Base-by-base conservation (phyloP, 1,139 yeast genomes). In the Suhomyces coccinellae region DNA sequence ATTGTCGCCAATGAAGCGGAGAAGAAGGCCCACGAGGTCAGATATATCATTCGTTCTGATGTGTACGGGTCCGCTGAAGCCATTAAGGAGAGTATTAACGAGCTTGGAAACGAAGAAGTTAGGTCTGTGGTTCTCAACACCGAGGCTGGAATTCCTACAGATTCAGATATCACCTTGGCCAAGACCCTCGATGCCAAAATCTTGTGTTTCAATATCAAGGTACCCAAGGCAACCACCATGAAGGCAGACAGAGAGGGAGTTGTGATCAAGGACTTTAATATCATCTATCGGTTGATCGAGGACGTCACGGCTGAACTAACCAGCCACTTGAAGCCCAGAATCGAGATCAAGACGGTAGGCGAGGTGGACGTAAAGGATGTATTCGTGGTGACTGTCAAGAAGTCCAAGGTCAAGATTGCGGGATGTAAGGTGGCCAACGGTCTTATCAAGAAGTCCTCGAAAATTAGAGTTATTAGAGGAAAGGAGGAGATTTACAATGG, bases 351-450 rank as follows among this genome's bases (percentile, higher is more conserved):
- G 59, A 80, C 82, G 1, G 54, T 80, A 24, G 87, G 93, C 3
- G 89, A 83, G 47, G 86, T 84, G 0, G 82, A 80, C 8, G 70
- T 93, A 37, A 82, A 83, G 56, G 87, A 85, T 45, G 75, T 88
- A 2, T 91, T 93, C 65, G 77, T 77, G 32, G 85, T 91, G 49
- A 77, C 85, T 5, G 66, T 70, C 17, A 66, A 75, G 50, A 71
- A 74, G 49, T 60, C 67, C 15, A 75, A 69, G 54, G 65, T 80
- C 44, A 77, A 75, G 52, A 79, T 93, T 57, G 99, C 98, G 1
- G 99, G 99, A 5, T 87, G 95, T 59, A 83, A 85, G 59, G 90
- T 93, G n/a, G 60, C 69, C 15, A 79, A 77, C 40, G 99, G 99
- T 10, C 63, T 69, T 2, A 65, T 93, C 37, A 77, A 79, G 53